Conservation (phyloP, 805 yeast species). For the Clavispora santaluciae region DNA sequence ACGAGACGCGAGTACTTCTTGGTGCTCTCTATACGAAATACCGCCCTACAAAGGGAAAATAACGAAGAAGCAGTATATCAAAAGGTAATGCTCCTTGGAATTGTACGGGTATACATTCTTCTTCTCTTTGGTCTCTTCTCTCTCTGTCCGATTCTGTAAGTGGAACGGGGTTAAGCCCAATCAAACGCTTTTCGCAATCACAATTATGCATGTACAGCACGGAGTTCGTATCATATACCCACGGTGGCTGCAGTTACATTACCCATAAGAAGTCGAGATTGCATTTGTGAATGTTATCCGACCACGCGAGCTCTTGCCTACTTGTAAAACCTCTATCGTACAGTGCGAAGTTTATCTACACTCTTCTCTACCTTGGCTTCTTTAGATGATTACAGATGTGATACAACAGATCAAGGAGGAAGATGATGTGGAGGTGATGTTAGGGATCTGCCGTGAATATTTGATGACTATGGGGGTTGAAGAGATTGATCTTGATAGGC, state of each 20-base stretch:
- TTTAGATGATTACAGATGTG: not conserved
- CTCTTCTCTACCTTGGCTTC: not conserved
- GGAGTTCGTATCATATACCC: too few species aligned
- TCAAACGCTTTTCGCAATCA: too few species aligned
- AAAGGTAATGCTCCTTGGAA: not conserved
- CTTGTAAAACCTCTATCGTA: too few species aligned
- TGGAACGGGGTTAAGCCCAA: too few species aligned
- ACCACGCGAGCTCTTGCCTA: too few species aligned
- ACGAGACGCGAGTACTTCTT: not conserved
- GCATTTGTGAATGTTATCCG: too few species aligned
- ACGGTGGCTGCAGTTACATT: too few species aligned
- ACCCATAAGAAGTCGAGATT: too few species aligned
- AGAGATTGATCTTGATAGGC: not conserved
- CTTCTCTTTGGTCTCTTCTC: not conserved
- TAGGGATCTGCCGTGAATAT: not conserved
- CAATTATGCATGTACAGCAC: too few species aligned
- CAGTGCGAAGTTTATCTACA: not conserved
- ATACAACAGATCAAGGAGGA: not conserved
- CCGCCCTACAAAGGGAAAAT: not conserved
- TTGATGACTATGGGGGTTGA: not conserved
- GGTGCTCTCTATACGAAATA: conserved; percentile 1
- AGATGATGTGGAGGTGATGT: not conserved
- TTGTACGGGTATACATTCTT: not conserved
- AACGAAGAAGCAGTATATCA: not conserved
- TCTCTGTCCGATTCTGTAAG: too few species aligned